These are phyloP conservation scores for Ophiorrhiza pumila DNA, from an alignment of 257 asterid genomes.

Conservation along the genomic window DNA sequence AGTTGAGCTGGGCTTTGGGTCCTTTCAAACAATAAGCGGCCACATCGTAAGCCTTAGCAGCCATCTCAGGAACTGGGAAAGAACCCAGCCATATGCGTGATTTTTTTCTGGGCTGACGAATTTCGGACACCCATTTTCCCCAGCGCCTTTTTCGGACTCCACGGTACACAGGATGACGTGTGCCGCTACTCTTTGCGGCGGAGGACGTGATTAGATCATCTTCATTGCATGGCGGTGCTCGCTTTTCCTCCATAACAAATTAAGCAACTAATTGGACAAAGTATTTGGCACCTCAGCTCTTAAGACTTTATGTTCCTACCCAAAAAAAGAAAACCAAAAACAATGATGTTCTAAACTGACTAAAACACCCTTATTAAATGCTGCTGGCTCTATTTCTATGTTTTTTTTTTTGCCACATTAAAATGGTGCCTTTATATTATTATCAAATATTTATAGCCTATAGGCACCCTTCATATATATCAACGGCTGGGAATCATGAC, in stretches of 20 bases:
- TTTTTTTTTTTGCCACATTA: too few relatives aligned
- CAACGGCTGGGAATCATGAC: too few relatives aligned
- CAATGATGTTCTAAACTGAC: too few relatives aligned
- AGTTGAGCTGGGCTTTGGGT: constrained; percentile 44
- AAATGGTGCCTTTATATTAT: too few relatives aligned
- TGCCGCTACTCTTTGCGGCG: constrained; percentile 13
- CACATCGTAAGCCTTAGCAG: constrained; percentile 70
- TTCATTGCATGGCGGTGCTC: constrained; percentile 36
- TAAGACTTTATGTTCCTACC: too few relatives aligned
- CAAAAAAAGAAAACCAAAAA: too few relatives aligned
- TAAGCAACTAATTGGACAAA: too few relatives aligned
- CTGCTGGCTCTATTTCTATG: too few relatives aligned
- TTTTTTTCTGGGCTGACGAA: constrained; percentile 58
- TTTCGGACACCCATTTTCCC: constrained; percentile 79
- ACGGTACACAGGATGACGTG: constrained; percentile 45
- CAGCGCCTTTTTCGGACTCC: constrained; percentile 60
- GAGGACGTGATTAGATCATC: constrained; percentile 1
- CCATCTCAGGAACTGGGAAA: constrained; percentile 61
- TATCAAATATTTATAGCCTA: too few relatives aligned
- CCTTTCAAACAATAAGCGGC: constrained; percentile 59
- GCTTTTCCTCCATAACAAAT: constrained; percentile 29
- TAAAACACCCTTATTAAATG: too few relatives aligned
- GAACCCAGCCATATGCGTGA: constrained; percentile 69
- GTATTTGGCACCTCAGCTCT: too few relatives aligned
- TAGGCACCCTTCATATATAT: too few relatives aligned